These are phyloP conservation scores for Entelexis sorbosivorans DNA, from an alignment of 1,139 yeast genomes.

Conservation along the genomic window DNA sequence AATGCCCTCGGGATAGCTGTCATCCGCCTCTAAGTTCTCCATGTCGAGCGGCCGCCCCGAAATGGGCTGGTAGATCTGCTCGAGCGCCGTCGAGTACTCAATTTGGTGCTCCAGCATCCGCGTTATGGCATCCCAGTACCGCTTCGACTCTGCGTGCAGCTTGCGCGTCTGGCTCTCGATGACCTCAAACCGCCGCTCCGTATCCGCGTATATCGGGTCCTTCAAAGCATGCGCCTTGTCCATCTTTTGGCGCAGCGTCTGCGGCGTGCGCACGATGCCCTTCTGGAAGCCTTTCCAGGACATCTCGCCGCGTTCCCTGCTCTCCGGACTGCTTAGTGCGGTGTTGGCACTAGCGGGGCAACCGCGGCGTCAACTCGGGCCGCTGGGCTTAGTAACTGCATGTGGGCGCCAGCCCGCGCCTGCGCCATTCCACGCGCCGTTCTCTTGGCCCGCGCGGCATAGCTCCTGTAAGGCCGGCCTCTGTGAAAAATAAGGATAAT, in stretches of 20 bases:
- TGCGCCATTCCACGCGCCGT: no score
- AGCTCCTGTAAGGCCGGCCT: no score
- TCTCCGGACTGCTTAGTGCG: background rate
- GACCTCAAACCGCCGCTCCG: slow-evolving; percentile 90
- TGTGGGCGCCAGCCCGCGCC: no score
- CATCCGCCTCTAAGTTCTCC: slow-evolving; percentile 54
- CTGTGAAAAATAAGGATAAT: no score
- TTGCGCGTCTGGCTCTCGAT: slow-evolving; percentile 82
- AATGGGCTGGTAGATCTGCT: slow-evolving; percentile 91
- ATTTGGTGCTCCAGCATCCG: slow-evolving; percentile 90
- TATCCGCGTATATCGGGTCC: slow-evolving; percentile 87
- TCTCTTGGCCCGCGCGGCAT: no score
- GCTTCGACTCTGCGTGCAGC: slow-evolving; percentile 76
- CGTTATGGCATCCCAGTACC: slow-evolving; percentile 81
- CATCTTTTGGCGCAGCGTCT: slow-evolving; percentile 34
- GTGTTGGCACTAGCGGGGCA: background rate
- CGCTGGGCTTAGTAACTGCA: no score
- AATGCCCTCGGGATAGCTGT: slow-evolving; percentile 88
- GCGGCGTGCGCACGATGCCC: slow-evolving; percentile 66
- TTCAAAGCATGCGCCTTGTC: slow-evolving; percentile 58
- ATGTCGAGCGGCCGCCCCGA: slow-evolving; percentile 89
- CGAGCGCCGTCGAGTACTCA: slow-evolving; percentile 86
- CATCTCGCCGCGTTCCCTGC: slow-evolving; percentile 36
- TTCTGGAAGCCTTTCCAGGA: slow-evolving; percentile 90
- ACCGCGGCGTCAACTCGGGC: background rate